Conservation (phyloP, 345 rosid species). For the Firmiana major region DNA sequence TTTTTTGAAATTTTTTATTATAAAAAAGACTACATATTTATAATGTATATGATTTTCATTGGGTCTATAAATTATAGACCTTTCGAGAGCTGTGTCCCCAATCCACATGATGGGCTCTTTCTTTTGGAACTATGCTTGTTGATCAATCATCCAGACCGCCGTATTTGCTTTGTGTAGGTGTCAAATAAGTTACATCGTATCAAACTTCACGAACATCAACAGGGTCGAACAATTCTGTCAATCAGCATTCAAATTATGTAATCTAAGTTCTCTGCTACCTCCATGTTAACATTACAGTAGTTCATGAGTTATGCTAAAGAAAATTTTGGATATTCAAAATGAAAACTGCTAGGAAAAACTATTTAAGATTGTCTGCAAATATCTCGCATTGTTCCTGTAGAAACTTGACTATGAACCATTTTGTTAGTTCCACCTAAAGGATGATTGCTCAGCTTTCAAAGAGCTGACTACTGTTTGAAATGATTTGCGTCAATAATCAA, state of each 20-base stretch:
- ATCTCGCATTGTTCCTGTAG: background rate
- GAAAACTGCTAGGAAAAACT: background rate
- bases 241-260: background rate
- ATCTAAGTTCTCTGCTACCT: background rate
- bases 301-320: background rate
- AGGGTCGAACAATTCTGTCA: background rate
- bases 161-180: too few relatives aligned
- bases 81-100: too few relatives aligned
- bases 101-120: too few relatives aligned
- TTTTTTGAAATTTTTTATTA: too few relatives aligned
- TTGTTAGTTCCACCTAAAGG: background rate
- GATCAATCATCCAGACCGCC: too few relatives aligned
- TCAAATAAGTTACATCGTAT: too few relatives aligned
- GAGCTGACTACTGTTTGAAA: conserved; percentile 12
- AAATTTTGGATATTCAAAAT: background rate
- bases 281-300: background rate
- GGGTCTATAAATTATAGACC: too few relatives aligned
- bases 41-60: too few relatives aligned
- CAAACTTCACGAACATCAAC: background rate
- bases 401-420: background rate
- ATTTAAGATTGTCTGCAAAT: background rate
- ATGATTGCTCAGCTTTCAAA: conserved; percentile 2
- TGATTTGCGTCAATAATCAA: conserved; percentile 7
- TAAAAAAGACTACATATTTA: too few relatives aligned
- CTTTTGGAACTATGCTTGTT: too few relatives aligned